Evolutionary conservation across 164 flowering plant species (phyloP), one percentile per base, ranked within the genome.

Genomic region (Piper betle): DNA sequence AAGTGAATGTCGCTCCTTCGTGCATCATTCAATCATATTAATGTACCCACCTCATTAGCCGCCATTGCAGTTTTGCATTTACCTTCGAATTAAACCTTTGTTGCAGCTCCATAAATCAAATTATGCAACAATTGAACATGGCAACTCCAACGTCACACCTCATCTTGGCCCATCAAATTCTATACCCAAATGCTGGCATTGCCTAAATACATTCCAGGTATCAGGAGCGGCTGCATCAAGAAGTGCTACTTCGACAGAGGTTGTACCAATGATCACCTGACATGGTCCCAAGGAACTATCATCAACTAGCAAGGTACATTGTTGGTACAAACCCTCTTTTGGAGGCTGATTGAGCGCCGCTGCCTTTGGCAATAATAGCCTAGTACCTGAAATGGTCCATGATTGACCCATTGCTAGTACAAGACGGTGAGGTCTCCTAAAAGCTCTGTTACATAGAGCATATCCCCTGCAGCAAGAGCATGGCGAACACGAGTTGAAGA

Each of bases 401-500:
- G 53, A 74, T 59, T 73, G 72, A 39, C 42, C 55, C 53, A 71
- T 60, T 60, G n/a, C 66, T 60, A 93, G 37, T 48, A 84, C 62
- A 17, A 94, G 79, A 55, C 95, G 92, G 69, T 91, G 97, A 2
- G 54, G 63, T 16, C 96, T 87, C 52, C 99, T 63, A 94, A 69
- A 60, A 94, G 91, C 67, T 88, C 80, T 18, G 95, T 78, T 10
- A 94, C 99, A 61, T 88, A 85, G 39, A 74, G 71, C 86, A 91
- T 83, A 55, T 91, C 86, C 53, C 97, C 96, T 25, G 59, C 65
- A 42, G 82, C 78, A 66, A 94, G 90, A 53, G 96, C 96, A 69
- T 69, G 78, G 37, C 99, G 88, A 41, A 94, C 96, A 25, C 96
- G 89, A 53, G 99, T 91, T 50, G 97, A 94, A 50, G 97, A 91